Evolutionary conservation across 1,284 basidiomycete genomes (phyloP), one percentile per base, ranked within the genome.

Genomic region (Sphagnurus paluster): DNA sequence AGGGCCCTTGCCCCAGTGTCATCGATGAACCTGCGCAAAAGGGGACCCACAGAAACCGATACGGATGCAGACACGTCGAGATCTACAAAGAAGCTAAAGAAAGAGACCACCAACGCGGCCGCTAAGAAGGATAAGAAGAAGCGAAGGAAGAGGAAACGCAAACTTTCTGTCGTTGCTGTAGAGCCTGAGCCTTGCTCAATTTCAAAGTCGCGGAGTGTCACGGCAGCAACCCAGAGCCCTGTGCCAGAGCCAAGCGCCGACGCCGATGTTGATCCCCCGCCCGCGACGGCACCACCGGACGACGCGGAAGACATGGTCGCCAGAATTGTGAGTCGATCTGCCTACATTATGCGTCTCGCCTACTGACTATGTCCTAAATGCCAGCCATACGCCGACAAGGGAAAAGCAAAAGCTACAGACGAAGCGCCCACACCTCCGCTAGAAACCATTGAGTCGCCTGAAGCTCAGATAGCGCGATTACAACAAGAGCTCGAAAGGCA

Each of bases 401-500:
- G 56, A 39, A 59, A 59, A 36, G 52, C 49, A 32, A 59, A 54
- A 32, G 57, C 54, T 26, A 48, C 41, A 5, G 42, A 55, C 35
- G 51, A 55, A 42, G 44, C 53, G 23, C 24, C 42, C 8, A 47
- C 49, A 3, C 52, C 52, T 9, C 40, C 49, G 14, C 46, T 42
- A 11, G 39, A 30, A 8, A 29, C 40, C 33, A 48, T 54, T 21
- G 51, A 59, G 30, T 54, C 56, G 29, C 54, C 65, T 0, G 62
- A 68, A 44, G 58, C 57, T 1, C 59, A 65, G 54, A 65, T 77
- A 25, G 60, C 61, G 13, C 64, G 63, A 44, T 63, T 79, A 37
- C 72, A 68, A 36, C 58, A 68, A 40, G 68, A 77, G 52, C 59
- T 80, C 3, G 63, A 67, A 39, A 52, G 61, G n/a, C 71, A 75